Percentiles rank a stretch among this genome's conserved stretches.
Evolutionary conservation across 352 stramenopile genomes (phyloP).

Genomic region (Phytophthora tentaculata): DNA sequence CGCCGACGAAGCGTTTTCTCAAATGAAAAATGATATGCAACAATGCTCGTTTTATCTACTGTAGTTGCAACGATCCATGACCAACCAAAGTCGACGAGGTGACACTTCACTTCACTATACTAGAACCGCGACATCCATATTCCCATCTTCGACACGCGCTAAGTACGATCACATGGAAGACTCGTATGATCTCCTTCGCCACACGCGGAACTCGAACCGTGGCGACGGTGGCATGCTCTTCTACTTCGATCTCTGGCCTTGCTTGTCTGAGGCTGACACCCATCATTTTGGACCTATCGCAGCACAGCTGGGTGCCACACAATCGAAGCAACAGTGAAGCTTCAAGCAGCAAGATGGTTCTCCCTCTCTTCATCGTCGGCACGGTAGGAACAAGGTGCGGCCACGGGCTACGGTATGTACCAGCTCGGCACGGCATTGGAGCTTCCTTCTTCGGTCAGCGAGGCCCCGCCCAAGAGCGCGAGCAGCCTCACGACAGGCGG

Average conservation of each 20-base stretch:
- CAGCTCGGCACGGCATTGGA: conserved; percentile 57
- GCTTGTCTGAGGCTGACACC: too few species aligned
- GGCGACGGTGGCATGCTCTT: too few species aligned
- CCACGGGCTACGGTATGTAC: conserved; percentile 76
- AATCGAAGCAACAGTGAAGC: conserved; percentile 18
- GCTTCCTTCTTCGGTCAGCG: conserved; percentile 33
- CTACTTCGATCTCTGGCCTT: too few species aligned
- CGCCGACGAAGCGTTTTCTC: conserved; percentile 7
- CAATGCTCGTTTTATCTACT: too few species aligned
- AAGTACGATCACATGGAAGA: too few species aligned
- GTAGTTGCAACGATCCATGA: conserved; percentile 3
- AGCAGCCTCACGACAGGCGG: conserved; percentile 44
- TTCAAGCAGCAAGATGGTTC: conserved; percentile 53
- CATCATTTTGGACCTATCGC: conserved; percentile 30
- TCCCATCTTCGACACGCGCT: conserved; percentile 7
- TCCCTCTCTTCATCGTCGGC: conserved; percentile 72
- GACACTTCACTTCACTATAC: conserved; percentile 15
- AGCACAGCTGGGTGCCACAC: conserved; percentile 11
- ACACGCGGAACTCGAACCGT: too few species aligned
- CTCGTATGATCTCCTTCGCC: too few species aligned
- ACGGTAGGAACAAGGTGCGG: conserved; percentile 47
- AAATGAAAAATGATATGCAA: conserved; percentile 10
- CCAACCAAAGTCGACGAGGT: conserved; percentile 34
- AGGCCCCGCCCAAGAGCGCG: conserved; percentile 52
- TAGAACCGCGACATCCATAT: conserved; percentile 8